A percentile compares a stretch with the other conserved stretches of the same genome.
Evolutionary conservation across 2,329 filamentous ascomycete species (phyloP).

Genomic region (Lachnellula cervina): DNA sequence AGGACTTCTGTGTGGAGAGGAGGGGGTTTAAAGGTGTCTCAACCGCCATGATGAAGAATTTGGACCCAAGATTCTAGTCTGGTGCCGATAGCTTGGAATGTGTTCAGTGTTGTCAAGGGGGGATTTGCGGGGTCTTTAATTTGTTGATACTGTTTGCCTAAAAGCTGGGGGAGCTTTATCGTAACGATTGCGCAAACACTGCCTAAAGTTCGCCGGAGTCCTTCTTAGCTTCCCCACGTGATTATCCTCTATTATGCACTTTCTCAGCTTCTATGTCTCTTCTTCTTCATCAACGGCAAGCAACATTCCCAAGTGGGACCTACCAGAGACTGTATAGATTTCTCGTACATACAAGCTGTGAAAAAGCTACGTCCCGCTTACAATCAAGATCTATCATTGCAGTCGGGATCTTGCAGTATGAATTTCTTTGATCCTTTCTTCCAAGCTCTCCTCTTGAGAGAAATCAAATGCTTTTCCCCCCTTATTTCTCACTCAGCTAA

Average conservation of each 20-base stretch:
- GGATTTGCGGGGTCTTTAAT: neutral
- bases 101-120: neutral
- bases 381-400: neutral
- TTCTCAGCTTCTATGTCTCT: too few relatives aligned
- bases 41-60: constrained; percentile 42
- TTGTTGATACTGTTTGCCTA: neutral
- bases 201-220: too few relatives aligned
- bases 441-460: neutral
- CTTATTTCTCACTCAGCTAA: neutral
- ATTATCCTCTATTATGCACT: too few relatives aligned
- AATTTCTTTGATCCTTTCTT: constrained; percentile 4
- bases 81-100: neutral
- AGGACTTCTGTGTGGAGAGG: constrained; percentile 61
- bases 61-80: too few relatives aligned
- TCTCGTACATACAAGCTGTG: neutral
- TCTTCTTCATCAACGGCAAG: too few relatives aligned
- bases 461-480: neutral
- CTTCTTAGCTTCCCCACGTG: too few relatives aligned
- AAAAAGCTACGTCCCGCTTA: too few relatives aligned
- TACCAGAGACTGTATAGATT: neutral
- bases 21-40: constrained; percentile 45
- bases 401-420: constrained; percentile 3
- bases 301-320: too few relatives aligned
- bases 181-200: too few relatives aligned
- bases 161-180: too few relatives aligned